Evolutionary conservation across 2,329 filamentous ascomycete genomes (phyloP).

Genomic region (Ceratocystis albifundus): DNA sequence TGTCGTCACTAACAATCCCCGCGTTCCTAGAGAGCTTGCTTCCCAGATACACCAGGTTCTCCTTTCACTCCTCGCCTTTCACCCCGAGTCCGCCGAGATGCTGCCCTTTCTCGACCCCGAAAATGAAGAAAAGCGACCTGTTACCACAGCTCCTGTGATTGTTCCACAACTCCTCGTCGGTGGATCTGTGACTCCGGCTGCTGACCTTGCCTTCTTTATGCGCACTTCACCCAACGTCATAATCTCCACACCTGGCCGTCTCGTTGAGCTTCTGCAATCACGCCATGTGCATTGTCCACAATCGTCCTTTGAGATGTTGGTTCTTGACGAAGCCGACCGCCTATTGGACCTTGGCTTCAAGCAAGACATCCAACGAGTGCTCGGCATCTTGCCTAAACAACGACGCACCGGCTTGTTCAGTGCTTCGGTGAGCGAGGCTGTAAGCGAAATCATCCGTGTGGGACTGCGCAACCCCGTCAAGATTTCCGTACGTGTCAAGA

Average conservation of each 20-base stretch:
- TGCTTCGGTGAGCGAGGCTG: conserved; percentile 88
- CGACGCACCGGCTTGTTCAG: conserved; percentile 87
- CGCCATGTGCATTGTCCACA: conserved; percentile 79
- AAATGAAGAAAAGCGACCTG: conserved; percentile 46
- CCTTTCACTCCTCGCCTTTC: conserved; percentile 65
- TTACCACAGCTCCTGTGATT: conserved; percentile 41
- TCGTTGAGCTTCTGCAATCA: conserved; percentile 77
- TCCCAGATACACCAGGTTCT: conserved; percentile 81
- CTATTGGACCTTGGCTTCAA: conserved; percentile 91
- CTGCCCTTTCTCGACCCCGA: conserved; percentile 41
- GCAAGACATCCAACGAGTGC: conserved; percentile 73
- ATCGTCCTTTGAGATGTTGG: conserved; percentile 80
- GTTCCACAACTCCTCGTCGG: conserved; percentile 83
- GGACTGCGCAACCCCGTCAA: conserved; percentile 90
- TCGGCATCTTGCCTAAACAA: conserved; percentile 80
- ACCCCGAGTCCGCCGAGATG: conserved; percentile 61
- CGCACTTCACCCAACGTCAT: conserved; percentile 77
- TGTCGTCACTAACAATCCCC: neutral
- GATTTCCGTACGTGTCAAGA: conserved; percentile 85
- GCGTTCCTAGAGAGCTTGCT: conserved; percentile 63
- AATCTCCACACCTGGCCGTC: conserved; percentile 78
- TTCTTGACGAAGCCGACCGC: conserved; percentile 89
- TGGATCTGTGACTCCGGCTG: conserved; percentile 63
- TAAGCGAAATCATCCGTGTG: conserved; percentile 83
- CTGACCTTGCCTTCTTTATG: conserved; percentile 77